These are phyloP conservation scores for Phytophthora podocarpi DNA, from an alignment of 352 stramenopile species.

Conservation along the genomic window DNA sequence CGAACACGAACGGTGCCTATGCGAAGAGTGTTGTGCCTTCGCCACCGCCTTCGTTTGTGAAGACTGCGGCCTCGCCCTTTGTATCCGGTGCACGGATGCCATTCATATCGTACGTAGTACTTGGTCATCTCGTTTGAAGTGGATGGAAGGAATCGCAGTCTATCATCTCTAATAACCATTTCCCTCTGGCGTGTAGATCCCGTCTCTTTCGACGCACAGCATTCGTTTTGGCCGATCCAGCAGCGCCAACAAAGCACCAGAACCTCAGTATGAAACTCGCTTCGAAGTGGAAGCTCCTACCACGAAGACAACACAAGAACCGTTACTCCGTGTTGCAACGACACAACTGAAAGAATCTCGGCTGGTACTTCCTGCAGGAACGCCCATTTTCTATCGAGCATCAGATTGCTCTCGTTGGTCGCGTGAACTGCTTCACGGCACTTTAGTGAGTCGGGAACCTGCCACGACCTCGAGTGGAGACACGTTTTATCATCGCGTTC, in stretches of 20 bases:
- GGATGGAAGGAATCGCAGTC: background rate
- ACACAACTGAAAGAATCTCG: slow-evolving; percentile 37
- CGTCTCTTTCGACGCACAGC: slow-evolving; percentile 40
- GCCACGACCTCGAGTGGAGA: slow-evolving; percentile 17
- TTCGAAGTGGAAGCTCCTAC: slow-evolving; percentile 1
- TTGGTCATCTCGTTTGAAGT: too few species aligned
- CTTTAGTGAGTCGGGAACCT: slow-evolving; percentile 11
- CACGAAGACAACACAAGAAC: background rate
- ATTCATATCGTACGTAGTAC: slow-evolving; percentile 73
- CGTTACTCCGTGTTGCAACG: background rate
- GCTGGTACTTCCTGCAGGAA: slow-evolving; percentile 40
- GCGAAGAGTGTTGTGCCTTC: slow-evolving; percentile 62
- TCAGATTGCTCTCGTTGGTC: slow-evolving; percentile 51
- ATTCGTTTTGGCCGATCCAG: slow-evolving; percentile 22
- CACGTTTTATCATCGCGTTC: slow-evolving; percentile 56
- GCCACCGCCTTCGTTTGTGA: slow-evolving; percentile 35
- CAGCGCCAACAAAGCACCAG: background rate
- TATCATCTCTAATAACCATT: background rate
- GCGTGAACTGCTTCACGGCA: slow-evolving; percentile 67
- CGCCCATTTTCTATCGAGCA: slow-evolving; percentile 59
- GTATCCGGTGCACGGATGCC: slow-evolving; percentile 68
- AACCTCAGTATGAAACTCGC: background rate
- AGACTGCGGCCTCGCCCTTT: slow-evolving; percentile 57
- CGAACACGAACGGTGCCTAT: slow-evolving; percentile 8
- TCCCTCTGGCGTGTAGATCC: slow-evolving; percentile 40